These are phyloP conservation scores for Lactarius quietus DNA, from an alignment of 768 basidiomycete genomes.

Conservation along the genomic window DNA sequence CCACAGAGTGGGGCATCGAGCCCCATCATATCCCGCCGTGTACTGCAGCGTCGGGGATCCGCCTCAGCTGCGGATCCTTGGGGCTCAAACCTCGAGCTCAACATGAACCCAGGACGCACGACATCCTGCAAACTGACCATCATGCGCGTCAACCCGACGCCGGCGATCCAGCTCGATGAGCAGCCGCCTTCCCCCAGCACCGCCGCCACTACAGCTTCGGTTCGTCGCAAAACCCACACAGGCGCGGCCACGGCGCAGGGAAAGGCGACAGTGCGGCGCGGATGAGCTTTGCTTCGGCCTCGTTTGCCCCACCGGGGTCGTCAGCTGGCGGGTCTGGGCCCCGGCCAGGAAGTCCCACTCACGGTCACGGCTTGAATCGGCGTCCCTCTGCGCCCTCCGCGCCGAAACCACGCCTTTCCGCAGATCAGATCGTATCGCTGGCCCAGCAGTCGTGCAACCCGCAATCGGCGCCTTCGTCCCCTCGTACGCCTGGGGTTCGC, in stretches of 20 bases:
- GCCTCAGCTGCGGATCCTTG: conserved; percentile 65
- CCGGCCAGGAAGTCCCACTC: conserved; percentile 29
- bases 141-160: conserved; percentile 51
- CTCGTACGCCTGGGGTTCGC: conserved; percentile 25
- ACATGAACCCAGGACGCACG: conserved; percentile 50
- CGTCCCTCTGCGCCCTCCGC: conserved; percentile 45
- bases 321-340: conserved; percentile 27
- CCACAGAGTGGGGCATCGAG: conserved; percentile 15
- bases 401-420: conserved; percentile 42
- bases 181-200: conserved; percentile 35
- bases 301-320: conserved; percentile 43
- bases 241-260: conserved; percentile 31
- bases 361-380: conserved; percentile 39
- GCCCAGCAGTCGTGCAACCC: conserved; percentile 58
- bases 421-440: conserved; percentile 73
- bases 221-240: conserved; percentile 29
- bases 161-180: conserved; percentile 34
- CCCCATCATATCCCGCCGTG: conserved; percentile 31
- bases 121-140: conserved; percentile 69
- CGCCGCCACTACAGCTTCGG: conserved; percentile 28
- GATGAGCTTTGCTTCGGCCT: conserved; percentile 63
- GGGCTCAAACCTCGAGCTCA: conserved; percentile 50
- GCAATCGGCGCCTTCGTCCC: conserved; percentile 32
- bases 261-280: conserved; percentile 34
- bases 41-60: conserved; percentile 64